A percentile compares a stretch with the other conserved stretches of the same genome.
Evolutionary conservation across 805 yeast genomes (phyloP).

Genomic region (Lipomyces orientalis): DNA sequence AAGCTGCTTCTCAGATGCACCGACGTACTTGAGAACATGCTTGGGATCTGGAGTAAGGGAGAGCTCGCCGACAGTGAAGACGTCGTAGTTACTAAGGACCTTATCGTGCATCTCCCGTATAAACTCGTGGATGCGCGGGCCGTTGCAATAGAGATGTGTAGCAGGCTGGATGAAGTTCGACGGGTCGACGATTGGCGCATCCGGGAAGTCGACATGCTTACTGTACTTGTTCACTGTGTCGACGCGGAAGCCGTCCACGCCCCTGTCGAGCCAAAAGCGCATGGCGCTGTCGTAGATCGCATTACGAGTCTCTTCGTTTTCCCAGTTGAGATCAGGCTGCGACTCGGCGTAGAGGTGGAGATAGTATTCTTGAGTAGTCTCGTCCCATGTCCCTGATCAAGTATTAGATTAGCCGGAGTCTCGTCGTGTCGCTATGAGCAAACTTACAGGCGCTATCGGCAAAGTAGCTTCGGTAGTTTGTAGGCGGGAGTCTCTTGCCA

Average conservation of each 20-base stretch:
- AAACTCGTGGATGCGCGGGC: constrained; percentile 64
- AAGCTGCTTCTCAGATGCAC: constrained; percentile 44
- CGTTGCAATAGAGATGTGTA: constrained; percentile 48
- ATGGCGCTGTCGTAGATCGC: constrained; percentile 52
- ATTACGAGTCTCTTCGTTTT: constrained; percentile 50
- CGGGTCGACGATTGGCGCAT: constrained; percentile 56
- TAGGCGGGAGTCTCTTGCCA: constrained; percentile 61
- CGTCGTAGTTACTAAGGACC: constrained; percentile 55
- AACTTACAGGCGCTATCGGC: constrained; percentile 63
- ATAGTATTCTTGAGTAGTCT: constrained; percentile 59
- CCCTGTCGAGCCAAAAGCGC: constrained; percentile 60
- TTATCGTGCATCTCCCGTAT: constrained; percentile 58
- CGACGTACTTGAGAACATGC: constrained; percentile 41
- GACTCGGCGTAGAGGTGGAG: constrained; percentile 57
- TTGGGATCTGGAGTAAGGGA: constrained; percentile 49
- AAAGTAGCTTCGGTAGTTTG: constrained; percentile 61
- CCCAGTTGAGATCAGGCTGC: constrained; percentile 71
- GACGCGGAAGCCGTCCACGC: constrained; percentile 65
- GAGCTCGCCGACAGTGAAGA: constrained; percentile 64
- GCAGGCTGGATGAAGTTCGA: constrained; percentile 52
- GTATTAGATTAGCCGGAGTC: too few species aligned
- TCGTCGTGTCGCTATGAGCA: constrained; percentile 43
- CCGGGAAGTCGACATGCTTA: constrained; percentile 54
- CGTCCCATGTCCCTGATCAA: constrained; percentile 51
- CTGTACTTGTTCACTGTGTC: constrained; percentile 62